A percentile compares a stretch with the other conserved stretches of the same genome.
Conservation (phyloP, 2,329 filamentous ascomycete species). For the Colletotrichum sp. region DNA sequence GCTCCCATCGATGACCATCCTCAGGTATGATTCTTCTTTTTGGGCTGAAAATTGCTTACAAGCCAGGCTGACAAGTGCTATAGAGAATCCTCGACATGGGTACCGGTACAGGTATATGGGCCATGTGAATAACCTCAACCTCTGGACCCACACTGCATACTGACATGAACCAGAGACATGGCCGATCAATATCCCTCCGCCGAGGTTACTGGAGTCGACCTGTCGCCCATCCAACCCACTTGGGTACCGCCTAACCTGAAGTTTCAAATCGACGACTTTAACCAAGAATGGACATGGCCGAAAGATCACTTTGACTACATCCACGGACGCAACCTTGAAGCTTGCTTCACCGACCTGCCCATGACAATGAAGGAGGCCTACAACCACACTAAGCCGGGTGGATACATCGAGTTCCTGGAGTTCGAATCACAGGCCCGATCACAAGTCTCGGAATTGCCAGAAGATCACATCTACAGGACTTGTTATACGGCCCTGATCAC, state of each 20-base stretch:
- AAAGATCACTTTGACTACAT: conserved; percentile 59
- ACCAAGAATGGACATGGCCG: conserved; percentile 46
- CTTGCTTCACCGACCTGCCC: conserved; percentile 61
- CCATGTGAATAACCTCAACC: conserved; percentile 34
- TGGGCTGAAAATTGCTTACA: too few relatives aligned
- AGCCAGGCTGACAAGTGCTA: too few relatives aligned
- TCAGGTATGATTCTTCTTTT: neutral
- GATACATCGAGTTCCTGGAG: conserved; percentile 34
- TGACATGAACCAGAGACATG: conserved; percentile 47
- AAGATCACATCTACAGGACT: conserved; percentile 11
- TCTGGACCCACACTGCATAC: neutral
- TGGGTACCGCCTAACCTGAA: conserved; percentile 34
- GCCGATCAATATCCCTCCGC: conserved; percentile 47
- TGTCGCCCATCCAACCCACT: conserved; percentile 54
- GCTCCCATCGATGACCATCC: conserved; percentile 37
- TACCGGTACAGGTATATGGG: conserved; percentile 49
- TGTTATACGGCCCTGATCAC: conserved; percentile 34
- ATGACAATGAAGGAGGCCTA: conserved; percentile 56
- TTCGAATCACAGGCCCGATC: conserved; percentile 25
- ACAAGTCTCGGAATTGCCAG: neutral
- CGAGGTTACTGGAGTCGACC: conserved; percentile 55
- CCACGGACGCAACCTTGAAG: conserved; percentile 63
- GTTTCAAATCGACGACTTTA: conserved; percentile 40
- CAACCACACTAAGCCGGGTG: conserved; percentile 50
- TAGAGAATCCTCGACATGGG: conserved; percentile 47